Conservation (phyloP, 805 yeast genomes). For the Monosporozyma unispora region DNA sequence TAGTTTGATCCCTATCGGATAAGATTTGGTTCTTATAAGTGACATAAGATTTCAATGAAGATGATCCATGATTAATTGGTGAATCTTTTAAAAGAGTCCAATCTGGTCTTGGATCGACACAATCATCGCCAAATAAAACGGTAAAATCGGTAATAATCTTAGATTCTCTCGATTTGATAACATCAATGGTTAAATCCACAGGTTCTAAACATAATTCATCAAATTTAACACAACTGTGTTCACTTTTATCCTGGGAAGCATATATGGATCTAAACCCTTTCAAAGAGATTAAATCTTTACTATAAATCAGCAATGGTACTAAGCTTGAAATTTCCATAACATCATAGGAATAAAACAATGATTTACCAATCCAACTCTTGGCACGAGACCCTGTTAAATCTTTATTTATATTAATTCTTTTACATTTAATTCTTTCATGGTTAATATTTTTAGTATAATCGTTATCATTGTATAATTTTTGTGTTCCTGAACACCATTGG, state of each 20-base stretch:
- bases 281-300: not conserved
- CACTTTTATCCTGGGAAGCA: not conserved
- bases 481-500: slow-evolving; percentile 6
- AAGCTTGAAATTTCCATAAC: slow-evolving; percentile 7
- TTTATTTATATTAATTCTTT: slow-evolving; percentile 8
- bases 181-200: not conserved
- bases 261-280: not conserved
- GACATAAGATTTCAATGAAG: not conserved
- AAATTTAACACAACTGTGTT: not conserved
- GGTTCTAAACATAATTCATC: not conserved
- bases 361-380: slow-evolving; percentile 16
- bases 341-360: slow-evolving; percentile 19
- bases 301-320: not conserved
- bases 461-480: not conserved
- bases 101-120: slow-evolving; percentile 66
- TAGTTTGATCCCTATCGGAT: not conserved
- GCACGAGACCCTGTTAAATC: slow-evolving; percentile 17
- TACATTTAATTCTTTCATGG: not conserved
- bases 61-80: not conserved
- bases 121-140: slow-evolving; percentile 62
- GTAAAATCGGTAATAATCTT: slow-evolving; percentile 45
- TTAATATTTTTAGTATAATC: not conserved
- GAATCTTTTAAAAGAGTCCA: slow-evolving; percentile 41
- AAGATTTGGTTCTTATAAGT: not conserved
- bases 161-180: not conserved